Conservation (phyloP, 768 basidiomycete genomes). For the Kwoniella heveanensis region DNA sequence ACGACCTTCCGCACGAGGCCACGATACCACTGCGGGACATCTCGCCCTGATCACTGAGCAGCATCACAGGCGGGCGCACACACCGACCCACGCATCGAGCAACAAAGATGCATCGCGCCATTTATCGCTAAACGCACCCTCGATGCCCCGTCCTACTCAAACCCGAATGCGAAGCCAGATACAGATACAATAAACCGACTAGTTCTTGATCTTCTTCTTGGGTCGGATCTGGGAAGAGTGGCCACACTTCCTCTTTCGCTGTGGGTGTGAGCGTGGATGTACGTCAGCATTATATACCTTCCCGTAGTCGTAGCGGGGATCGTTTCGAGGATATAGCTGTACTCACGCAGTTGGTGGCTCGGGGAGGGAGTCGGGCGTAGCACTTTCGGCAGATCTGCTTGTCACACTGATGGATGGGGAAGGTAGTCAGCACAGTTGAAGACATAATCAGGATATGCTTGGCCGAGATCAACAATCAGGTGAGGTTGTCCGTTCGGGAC, state of each 20-base stretch:
- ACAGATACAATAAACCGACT: conserved; percentile 21
- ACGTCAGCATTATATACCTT: neutral
- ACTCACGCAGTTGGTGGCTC: conserved; percentile 97
- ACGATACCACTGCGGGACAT: too few relatives aligned
- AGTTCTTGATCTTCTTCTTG: conserved; percentile 89
- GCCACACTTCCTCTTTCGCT: conserved; percentile 60
- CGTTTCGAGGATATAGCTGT: too few relatives aligned
- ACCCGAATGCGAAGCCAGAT: conserved; percentile 2
- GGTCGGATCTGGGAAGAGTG: conserved; percentile 59
- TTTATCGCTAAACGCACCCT: neutral
- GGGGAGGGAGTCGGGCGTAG: conserved; percentile 98
- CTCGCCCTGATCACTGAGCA: too few relatives aligned
- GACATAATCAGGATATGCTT: neutral
- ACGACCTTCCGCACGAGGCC: too few relatives aligned
- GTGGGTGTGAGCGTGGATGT: conserved; percentile 58
- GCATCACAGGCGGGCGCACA: too few relatives aligned
- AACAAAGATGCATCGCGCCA: neutral
- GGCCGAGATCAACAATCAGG: too few relatives aligned
- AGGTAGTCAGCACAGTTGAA: neutral
- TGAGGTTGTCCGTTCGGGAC: too few relatives aligned
- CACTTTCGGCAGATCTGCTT: conserved; percentile 99
- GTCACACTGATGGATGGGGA: conserved; percentile 64
- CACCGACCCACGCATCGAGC: conserved; percentile 3
- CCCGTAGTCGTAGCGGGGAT: too few relatives aligned
- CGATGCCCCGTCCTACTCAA: neutral